These are phyloP conservation scores for Suillus fuscotomentosus DNA, from an alignment of 768 basidiomycete species.

Conservation along the genomic window DNA sequence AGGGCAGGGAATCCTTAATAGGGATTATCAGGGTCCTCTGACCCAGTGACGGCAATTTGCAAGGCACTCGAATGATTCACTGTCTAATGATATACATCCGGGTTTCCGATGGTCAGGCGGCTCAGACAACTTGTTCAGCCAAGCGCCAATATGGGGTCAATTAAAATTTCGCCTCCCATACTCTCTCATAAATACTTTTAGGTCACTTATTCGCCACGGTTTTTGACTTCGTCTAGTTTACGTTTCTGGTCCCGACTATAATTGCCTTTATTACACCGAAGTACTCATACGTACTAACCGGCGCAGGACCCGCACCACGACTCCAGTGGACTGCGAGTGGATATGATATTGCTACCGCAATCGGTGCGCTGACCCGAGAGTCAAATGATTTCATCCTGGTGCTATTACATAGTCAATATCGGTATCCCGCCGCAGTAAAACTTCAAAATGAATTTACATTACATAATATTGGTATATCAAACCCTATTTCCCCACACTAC, in stretches of 20 bases:
- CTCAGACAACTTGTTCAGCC: not conserved
- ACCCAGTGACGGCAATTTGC: not conserved
- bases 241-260: not conserved
- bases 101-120: not conserved
- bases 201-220: not conserved
- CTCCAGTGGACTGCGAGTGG: not conserved
- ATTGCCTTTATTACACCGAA: not conserved
- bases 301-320: not conserved
- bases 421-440: not conserved
- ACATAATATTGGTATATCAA: not conserved
- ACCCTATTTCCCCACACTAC: constrained; percentile 4
- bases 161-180: not conserved
- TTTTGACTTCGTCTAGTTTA: not conserved
- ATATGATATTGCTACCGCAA: not conserved
- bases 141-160: not conserved
- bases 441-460: no score
- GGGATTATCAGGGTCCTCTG: not conserved
- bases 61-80: not conserved
- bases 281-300: not conserved
- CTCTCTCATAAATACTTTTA: not conserved
- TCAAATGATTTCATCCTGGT: not conserved
- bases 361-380: not conserved
- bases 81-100: not conserved
- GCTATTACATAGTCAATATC: no score
- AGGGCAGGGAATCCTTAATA: not conserved